These are phyloP conservation scores for Penicillium crystallinum DNA, from an alignment of 495 filamentous ascomycete genomes.

Conservation along the genomic window DNA sequence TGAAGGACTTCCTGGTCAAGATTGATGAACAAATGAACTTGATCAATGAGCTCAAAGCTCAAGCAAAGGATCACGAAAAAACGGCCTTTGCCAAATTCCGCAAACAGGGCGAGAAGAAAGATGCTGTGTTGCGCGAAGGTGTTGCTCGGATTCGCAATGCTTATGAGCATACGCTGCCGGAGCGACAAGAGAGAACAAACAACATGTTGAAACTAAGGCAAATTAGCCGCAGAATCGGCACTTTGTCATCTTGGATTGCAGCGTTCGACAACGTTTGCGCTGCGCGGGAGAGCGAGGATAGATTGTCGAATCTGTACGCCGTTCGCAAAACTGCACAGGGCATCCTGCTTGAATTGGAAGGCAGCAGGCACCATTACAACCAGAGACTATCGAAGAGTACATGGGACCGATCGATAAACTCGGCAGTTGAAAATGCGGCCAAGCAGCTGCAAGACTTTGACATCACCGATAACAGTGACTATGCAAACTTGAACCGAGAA, in stretches of 20 bases:
- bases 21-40: slow-evolving; percentile 92
- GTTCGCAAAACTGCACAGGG: slow-evolving; percentile 87
- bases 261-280: slow-evolving; percentile 85
- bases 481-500: slow-evolving; percentile 69
- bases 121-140: slow-evolving; percentile 71
- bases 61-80: slow-evolving; percentile 86
- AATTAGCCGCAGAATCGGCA: slow-evolving; percentile 75
- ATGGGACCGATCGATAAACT: slow-evolving; percentile 82
- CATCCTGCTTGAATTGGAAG: slow-evolving; percentile 79
- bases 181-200: slow-evolving; percentile 71
- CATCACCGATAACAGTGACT: slow-evolving; percentile 64
- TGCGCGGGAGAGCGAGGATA: slow-evolving; percentile 57
- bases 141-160: slow-evolving; percentile 73
- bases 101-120: slow-evolving; percentile 81
- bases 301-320: slow-evolving; percentile 60
- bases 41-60: slow-evolving; percentile 88
- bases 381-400: slow-evolving; percentile 70
- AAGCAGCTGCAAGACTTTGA: slow-evolving; percentile 71
- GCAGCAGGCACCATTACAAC: slow-evolving; percentile 83
- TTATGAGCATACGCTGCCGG: slow-evolving; percentile 74
- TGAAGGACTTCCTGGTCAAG: slow-evolving; percentile 97
- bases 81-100: slow-evolving; percentile 83
- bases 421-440: slow-evolving; percentile 80
- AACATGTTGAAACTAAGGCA: slow-evolving; percentile 79
- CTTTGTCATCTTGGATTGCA: slow-evolving; percentile 86